Base-by-base conservation (phyloP, 176 grass and related monocot genomes). In the Secale cereale region DNA sequence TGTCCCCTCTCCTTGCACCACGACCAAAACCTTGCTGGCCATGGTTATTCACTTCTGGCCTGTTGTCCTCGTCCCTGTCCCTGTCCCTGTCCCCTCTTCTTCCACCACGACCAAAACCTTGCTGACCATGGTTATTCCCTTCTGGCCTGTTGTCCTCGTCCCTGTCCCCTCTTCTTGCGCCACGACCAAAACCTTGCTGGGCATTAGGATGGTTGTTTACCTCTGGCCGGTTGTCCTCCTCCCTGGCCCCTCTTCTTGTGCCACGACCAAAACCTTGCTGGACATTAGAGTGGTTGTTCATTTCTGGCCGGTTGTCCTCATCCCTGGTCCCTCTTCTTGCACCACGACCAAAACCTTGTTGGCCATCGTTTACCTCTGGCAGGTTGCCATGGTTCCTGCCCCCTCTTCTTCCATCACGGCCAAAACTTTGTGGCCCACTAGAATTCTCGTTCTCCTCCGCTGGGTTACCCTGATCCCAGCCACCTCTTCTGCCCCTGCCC, bases 401-500 rank as follows among this genome's bases (percentile, higher is more conserved):
- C 6, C 83, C 80, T 88, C 92, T 78, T 69, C 83, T 86, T 43
- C 76, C 87, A 59, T 83, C 92, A 33, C 41, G 59, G 64, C 86
- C 86, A 78, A 23, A 84, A 68, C 80, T 83, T 75, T 27, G 84
- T 59, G 60, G 60, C 6, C 65, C 79, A 27, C 12, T 45, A 32
- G 65, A 15, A 59, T 84, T 79, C 31, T 25, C 64, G 3, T 77
- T 73, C 1, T 77, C 89, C 77, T 56, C 78, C 2, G 10, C 8
- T 65, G 65, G 27, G 66, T 67, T 74, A 66, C 74, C 35, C 6
- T 78, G 87, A 65, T 23, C 88, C 56, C 79, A 74, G 59, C 80
- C 66, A 59, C 74, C 88, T 57, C 66, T 83, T 87, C 91, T 88
- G 54, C 89, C 89, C 81, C 91, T 88, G 54, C 89, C 89, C 79